A percentile compares a stretch with the other conserved stretches of the same genome.
These are phyloP conservation scores for Phytophthora cryptogea DNA, from an alignment of 352 stramenopile genomes.

Conservation along the genomic window DNA sequence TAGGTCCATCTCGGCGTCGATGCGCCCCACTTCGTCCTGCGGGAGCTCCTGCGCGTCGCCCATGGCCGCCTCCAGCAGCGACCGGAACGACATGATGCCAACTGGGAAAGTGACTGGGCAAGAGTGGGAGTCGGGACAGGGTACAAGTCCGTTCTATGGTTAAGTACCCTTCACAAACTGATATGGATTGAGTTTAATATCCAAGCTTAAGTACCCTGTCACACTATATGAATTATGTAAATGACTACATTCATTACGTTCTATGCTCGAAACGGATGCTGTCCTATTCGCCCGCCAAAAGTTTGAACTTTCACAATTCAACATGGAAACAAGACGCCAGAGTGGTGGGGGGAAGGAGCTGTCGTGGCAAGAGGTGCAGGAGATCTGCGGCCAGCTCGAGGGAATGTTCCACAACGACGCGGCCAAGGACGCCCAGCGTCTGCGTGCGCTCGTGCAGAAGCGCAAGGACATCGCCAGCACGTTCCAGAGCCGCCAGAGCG, in stretches of 20 bases:
- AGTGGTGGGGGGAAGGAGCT: constrained; percentile 30
- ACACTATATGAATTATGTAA: constrained; percentile 18
- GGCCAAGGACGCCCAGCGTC: constrained; percentile 54
- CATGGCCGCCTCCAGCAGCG: constrained; percentile 84
- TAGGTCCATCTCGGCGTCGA: constrained; percentile 28
- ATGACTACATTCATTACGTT: no score
- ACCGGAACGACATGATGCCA: constrained; percentile 74
- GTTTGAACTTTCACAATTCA: not conserved
- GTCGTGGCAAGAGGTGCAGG: constrained; percentile 68
- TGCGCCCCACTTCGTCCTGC: constrained; percentile 26
- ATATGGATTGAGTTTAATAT: no score
- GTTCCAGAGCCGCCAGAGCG: constrained; percentile 46
- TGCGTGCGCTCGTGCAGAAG: constrained; percentile 61
- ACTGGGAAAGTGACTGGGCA: constrained; percentile 18
- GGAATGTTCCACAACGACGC: constrained; percentile 66
- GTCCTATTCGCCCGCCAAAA: no score
- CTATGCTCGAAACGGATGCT: no score
- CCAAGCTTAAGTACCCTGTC: no score
- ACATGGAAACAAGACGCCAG: constrained; percentile 4
- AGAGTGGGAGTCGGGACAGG: not conserved
- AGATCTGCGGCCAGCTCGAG: constrained; percentile 72
- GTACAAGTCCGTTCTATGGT: no score
- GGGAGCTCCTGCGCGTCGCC: constrained; percentile 64
- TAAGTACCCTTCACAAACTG: no score
- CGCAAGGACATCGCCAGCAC: constrained; percentile 61